Evolutionary conservation across 2,329 filamentous ascomycete genomes (phyloP).

Genomic region (Microsporum ferrugineum): DNA sequence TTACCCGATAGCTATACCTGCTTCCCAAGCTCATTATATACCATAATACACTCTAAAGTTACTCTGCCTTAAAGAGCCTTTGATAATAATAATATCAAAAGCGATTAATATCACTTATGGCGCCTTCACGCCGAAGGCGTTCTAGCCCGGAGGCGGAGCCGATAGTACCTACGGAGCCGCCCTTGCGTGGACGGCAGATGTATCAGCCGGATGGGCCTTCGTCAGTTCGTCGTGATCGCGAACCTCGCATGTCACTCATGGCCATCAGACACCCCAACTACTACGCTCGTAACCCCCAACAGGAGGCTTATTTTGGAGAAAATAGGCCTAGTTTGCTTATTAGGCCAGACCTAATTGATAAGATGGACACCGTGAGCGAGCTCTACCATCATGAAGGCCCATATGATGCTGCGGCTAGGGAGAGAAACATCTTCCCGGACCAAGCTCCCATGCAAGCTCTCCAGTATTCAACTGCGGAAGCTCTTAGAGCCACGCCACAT

Average conservation of each 20-base stretch:
- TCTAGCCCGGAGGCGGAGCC: background rate
- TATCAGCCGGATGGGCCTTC: background rate
- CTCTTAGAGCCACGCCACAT: constrained; percentile 65
- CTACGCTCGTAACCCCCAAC: no score
- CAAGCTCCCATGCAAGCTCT: constrained; percentile 67
- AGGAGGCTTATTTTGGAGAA: background rate
- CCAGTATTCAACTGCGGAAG: constrained; percentile 58
- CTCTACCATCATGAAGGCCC: constrained; percentile 84
- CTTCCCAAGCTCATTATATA: background rate
- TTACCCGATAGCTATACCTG: background rate
- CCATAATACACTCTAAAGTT: background rate
- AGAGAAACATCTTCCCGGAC: constrained; percentile 55
- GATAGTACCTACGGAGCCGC: background rate
- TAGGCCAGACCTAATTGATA: constrained; percentile 67
- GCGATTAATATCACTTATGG: background rate
- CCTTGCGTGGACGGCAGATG: background rate
- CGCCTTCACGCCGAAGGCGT: background rate
- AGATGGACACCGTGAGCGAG: constrained; percentile 37
- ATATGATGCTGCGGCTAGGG: constrained; percentile 68
- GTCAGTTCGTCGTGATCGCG: background rate
- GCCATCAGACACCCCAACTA: background rate
- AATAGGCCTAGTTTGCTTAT: constrained; percentile 25
- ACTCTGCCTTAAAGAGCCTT: background rate
- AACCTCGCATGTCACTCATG: background rate
- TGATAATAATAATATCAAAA: background rate